A percentile compares a stretch with the other conserved stretches of the same genome.
Conservation (phyloP, 2,329 filamentous ascomycete species). For the Pseudogymnoascus sp. region DNA sequence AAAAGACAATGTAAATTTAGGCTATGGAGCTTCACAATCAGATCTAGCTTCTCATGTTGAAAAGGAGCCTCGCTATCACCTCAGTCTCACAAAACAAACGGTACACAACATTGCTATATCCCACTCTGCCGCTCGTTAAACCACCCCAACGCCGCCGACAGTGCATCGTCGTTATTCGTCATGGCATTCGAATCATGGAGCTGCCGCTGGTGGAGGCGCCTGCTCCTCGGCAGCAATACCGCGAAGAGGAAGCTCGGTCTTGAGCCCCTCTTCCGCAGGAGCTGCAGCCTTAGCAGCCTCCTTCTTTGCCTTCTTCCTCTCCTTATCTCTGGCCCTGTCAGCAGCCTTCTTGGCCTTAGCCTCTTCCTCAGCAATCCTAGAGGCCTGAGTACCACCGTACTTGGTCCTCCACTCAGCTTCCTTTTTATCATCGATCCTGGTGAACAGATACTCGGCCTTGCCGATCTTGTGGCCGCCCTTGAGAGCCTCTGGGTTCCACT, state of each 20-base stretch:
- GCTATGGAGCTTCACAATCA: conserved; percentile 8
- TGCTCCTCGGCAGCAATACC: conserved; percentile 28
- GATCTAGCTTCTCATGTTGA: conserved; percentile 6
- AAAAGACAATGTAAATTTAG: conserved; percentile 6
- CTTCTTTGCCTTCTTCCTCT: conserved; percentile 40
- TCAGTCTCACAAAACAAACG: background rate
- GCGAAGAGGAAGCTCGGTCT: conserved; percentile 23
- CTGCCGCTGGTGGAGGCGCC: conserved; percentile 28
- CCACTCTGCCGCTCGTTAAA: background rate
- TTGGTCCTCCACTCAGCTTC: conserved; percentile 74
- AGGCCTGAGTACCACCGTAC: conserved; percentile 61
- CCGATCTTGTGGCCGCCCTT: conserved; percentile 74
- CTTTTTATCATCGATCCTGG: conserved; percentile 75
- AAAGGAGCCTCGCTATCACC: background rate
- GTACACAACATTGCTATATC: background rate
- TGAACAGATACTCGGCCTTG: conserved; percentile 72
- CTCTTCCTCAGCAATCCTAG: conserved; percentile 66
- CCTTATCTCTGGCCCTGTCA: conserved; percentile 36
- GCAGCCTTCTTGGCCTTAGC: conserved; percentile 37
- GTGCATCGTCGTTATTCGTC: conserved; percentile 3
- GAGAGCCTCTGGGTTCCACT: conserved; percentile 56
- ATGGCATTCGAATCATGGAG: conserved; percentile 17
- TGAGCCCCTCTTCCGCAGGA: background rate
- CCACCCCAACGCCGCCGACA: background rate
- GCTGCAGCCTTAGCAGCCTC: conserved; percentile 22